Conservation (phyloP, 805 yeast genomes). For the Lachancea nothofagi region DNA sequence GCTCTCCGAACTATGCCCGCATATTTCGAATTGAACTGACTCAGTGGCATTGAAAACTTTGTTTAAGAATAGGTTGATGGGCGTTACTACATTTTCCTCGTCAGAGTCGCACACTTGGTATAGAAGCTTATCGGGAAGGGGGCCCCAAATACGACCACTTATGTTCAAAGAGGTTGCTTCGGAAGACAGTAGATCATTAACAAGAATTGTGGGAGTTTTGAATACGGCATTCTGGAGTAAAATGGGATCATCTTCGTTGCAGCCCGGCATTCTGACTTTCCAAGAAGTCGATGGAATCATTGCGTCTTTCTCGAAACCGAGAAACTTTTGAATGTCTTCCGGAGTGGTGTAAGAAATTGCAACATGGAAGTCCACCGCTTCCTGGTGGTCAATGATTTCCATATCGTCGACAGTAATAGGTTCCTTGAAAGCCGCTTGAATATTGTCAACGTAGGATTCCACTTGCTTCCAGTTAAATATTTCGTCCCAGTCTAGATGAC, state of each 20-base stretch:
- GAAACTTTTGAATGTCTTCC: constrained; percentile 11
- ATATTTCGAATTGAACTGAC: constrained; percentile 16
- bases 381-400: constrained; percentile 18
- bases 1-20: constrained; percentile 12
- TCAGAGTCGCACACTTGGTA: constrained; percentile 29
- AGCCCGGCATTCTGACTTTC: constrained; percentile 36
- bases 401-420: constrained; percentile 24
- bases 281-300: constrained; percentile 35
- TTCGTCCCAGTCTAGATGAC: constrained; percentile 22
- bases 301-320: constrained; percentile 14
- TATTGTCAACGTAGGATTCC: constrained; percentile 13
- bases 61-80: constrained; percentile 27
- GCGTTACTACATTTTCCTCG: constrained; percentile 30
- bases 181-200: constrained; percentile 1
- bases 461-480: constrained; percentile 18
- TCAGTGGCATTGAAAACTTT: constrained; percentile 20
- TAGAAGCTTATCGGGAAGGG: constrained; percentile 24
- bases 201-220: constrained; percentile 11
- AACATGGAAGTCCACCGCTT: constrained; percentile 22
- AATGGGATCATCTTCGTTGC: constrained; percentile 30
- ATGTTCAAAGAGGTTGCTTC: constrained; percentile 2
- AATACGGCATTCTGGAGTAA: constrained; percentile 24
- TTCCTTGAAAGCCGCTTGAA: constrained; percentile 4
- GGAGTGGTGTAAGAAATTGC: constrained; percentile 22
- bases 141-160: constrained; percentile 18